Evolutionary conservation across 2,329 filamentous ascomycete species (phyloP), one percentile per base, ranked within the genome.

Genomic region (Byssochlamys sp.): DNA sequence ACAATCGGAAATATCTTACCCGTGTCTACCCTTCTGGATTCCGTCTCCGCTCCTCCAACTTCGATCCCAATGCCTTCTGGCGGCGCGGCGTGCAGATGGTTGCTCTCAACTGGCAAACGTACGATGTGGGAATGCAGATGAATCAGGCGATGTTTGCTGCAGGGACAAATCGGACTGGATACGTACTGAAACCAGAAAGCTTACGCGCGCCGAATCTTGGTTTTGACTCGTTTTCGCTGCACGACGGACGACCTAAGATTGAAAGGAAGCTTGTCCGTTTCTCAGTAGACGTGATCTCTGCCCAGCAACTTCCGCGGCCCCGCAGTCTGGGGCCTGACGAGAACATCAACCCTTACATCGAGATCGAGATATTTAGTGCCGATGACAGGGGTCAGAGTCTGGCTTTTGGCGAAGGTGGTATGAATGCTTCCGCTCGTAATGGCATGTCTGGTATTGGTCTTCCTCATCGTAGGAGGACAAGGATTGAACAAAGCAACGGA

Each of bases 91-190:
- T 96, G 19, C 94, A 99, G 74, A 97, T 99, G 92, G 91, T 89
- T 12, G 94, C 94, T 0, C 80, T 97, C 61, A 99, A 99, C 75
- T 97, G 94, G 92, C 94, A 99, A 75, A 97, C 91, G 0, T 96
- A 95, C 68, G 94, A 97, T 69, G 81, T 95, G 19, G 90, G 91
- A 52, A 94, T 96, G 83, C 92, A 97, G 70, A 82, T 97, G 72
- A 97, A 97, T 71, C 89, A 94, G 64, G 94, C 94, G 67, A 97
- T 99, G 94, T 99, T 96, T 70, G 88, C 91, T 52, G 89, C 90
- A 58, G 90, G 90, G 50, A 86, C 83, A 11, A 94, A 96, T 74
- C 84, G 85, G 57, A 89, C 89, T 2, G 94, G 94, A 51, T 99
- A 97, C 67, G 91, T 97, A 12, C 82, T 96, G 55, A 99, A 99